phyloP scores from a whole-genome alignment of 75 land plant genomes.

The Pseudotsuga menziesii region DNA sequence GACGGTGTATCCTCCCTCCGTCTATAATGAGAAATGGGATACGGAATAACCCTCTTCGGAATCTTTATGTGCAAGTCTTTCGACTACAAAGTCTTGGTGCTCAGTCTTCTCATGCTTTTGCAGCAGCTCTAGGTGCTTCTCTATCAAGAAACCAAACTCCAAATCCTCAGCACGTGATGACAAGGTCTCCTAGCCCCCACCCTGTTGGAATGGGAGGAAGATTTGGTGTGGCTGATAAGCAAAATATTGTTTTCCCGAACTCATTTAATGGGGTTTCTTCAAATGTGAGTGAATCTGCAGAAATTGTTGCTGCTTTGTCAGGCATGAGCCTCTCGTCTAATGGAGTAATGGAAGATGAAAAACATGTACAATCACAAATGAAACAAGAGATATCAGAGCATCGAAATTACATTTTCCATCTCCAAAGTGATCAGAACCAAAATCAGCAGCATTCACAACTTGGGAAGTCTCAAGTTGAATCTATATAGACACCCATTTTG shows the following conservation, averaged over 20 bases:
- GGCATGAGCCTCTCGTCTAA: conserved; percentile 25
- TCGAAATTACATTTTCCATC: conserved; percentile 19
- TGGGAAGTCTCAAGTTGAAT: conserved; percentile 16
- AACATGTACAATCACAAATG: conserved; percentile 31
- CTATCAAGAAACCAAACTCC: conserved; percentile 48
- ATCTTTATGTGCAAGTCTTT: too few relatives aligned
- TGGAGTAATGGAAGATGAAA: conserved; percentile 32
- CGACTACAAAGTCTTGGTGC: conserved; percentile 20
- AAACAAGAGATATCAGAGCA: conserved; percentile 32
- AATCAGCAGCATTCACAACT: conserved; percentile 23
- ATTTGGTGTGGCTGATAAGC: conserved; percentile 29
- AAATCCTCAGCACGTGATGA: conserved; percentile 40
- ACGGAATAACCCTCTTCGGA: too few relatives aligned
- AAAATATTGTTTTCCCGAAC: conserved; percentile 26
- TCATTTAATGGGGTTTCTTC: conserved; percentile 36
- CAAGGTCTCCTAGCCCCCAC: conserved; percentile 48
- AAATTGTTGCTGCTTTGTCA: too few relatives aligned
- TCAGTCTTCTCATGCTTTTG: conserved; percentile 37
- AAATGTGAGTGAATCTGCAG: conserved; percentile 13
- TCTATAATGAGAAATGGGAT: too few relatives aligned
- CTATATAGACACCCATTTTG: conserved; percentile 6
- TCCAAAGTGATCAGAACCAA: conserved; percentile 24
- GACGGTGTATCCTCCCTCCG: too few relatives aligned
- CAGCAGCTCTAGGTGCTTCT: conserved; percentile 56
- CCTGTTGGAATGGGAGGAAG: conserved; percentile 46